phyloP scores from a whole-genome alignment of 371 early-diverging fungal species.

The Neoconidiobolus thromboides region DNA sequence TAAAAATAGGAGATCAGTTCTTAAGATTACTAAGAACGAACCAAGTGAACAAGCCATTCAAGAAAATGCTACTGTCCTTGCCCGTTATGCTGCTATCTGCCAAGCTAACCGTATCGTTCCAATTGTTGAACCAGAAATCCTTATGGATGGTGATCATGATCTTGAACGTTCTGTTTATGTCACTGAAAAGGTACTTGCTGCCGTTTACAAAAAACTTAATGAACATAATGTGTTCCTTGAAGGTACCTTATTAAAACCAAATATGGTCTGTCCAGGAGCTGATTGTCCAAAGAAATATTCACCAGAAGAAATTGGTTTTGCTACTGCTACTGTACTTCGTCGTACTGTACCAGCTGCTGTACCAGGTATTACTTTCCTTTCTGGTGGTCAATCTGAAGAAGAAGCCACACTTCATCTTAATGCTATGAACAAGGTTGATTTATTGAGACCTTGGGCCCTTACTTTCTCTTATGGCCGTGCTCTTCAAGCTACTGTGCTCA shows the following conservation, averaged over 20 bases:
- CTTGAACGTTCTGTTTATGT: conserved; percentile 23
- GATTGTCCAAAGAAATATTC: conserved; percentile 21
- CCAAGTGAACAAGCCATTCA: conserved; percentile 27
- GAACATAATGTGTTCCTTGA: conserved; percentile 34
- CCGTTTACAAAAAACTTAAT: conserved; percentile 26
- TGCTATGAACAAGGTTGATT: conserved; percentile 21
- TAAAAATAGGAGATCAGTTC: conserved; percentile 19
- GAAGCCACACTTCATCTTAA: conserved; percentile 34
- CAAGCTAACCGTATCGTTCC: conserved; percentile 38
- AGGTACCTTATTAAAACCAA: conserved; percentile 40
- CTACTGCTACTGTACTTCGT: conserved; percentile 28
- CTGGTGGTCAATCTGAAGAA: conserved; percentile 44
- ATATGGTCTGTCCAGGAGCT: conserved; percentile 34
- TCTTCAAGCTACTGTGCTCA: conserved; percentile 33
- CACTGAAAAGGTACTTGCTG: conserved; percentile 25
- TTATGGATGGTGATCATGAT: conserved; percentile 40
- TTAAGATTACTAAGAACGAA: conserved; percentile 21
- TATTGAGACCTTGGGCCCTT: conserved; percentile 26
- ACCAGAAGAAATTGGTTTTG: conserved; percentile 24
- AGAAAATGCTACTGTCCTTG: conserved; percentile 39
- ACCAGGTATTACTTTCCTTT: conserved; percentile 45
- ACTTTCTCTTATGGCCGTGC: conserved; percentile 52
- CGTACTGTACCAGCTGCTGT: conserved; percentile 35
- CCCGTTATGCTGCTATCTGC: conserved; percentile 43
- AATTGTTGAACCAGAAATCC: conserved; percentile 51